phyloP scores from a whole-genome alignment of 2,329 filamentous ascomycete species.

The Penicillium sp. region DNA sequence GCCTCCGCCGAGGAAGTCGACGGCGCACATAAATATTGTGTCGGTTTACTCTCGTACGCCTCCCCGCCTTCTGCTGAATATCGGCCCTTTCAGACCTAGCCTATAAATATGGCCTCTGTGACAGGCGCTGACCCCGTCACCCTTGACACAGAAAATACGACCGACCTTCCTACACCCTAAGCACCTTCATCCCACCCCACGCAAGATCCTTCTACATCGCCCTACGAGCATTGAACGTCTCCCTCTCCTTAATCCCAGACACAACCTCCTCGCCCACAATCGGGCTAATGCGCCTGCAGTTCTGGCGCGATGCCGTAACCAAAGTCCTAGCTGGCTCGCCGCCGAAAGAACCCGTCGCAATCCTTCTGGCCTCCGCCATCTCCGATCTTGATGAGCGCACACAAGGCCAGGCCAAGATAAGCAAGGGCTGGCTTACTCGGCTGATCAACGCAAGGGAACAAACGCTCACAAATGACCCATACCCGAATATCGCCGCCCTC shows the following conservation, averaged over 20 bases:
- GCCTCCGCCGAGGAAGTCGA: slow-evolving; percentile 45
- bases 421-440: slow-evolving; percentile 69
- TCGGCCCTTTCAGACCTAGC: background rate
- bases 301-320: slow-evolving; percentile 83
- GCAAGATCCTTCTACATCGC: slow-evolving; percentile 81
- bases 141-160: slow-evolving; percentile 66
- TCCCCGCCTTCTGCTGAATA: background rate
- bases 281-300: slow-evolving; percentile 84
- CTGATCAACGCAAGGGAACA: slow-evolving; percentile 77
- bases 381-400: slow-evolving; percentile 51
- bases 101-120: background rate
- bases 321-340: slow-evolving; percentile 72
- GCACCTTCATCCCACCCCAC: slow-evolving; percentile 73
- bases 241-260: slow-evolving; percentile 84
- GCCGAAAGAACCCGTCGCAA: slow-evolving; percentile 84
- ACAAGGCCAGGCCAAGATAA: slow-evolving; percentile 48
- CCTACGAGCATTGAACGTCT: slow-evolving; percentile 86
- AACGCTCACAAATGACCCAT: slow-evolving; percentile 78
- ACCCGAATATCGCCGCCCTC: slow-evolving; percentile 64
- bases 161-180: slow-evolving; percentile 78
- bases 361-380: slow-evolving; percentile 72
- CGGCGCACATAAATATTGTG: slow-evolving; percentile 55
- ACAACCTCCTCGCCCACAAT: slow-evolving; percentile 83
- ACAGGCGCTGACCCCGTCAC: slow-evolving; percentile 1
- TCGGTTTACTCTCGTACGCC: slow-evolving; percentile 52